Evolutionary conservation across 805 yeast genomes (phyloP).

Genomic region (Naumovozyma dairenensis): DNA sequence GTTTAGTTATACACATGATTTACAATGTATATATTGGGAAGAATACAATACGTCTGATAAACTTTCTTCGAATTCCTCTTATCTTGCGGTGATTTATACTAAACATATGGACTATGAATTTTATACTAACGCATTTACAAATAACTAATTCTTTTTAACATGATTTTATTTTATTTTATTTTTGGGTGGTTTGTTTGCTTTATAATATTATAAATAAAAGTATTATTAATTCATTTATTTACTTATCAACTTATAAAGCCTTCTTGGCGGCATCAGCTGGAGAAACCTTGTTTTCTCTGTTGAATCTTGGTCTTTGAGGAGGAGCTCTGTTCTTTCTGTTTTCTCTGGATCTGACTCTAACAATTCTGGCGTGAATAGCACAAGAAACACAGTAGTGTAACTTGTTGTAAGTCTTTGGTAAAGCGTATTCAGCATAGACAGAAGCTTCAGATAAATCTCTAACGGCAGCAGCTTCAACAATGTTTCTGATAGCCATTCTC

Average conservation of each 20-base stretch:
- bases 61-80: too few relatives aligned
- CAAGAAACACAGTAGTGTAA: constrained; percentile 99
- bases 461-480: constrained; percentile 99
- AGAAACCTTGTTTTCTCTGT: constrained; percentile 89
- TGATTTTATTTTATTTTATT: too few relatives aligned
- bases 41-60: too few relatives aligned
- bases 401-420: constrained; percentile 99
- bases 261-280: constrained; percentile 97
- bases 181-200: too few relatives aligned
- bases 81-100: too few relatives aligned
- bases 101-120: too few relatives aligned
- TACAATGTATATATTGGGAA: too few relatives aligned
- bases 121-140: too few relatives aligned
- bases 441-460: constrained; percentile 99
- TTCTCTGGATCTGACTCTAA: constrained; percentile 98
- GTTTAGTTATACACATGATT: too few relatives aligned
- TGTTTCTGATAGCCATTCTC: constrained; percentile 99
- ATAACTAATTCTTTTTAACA: too few relatives aligned
- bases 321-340: constrained; percentile 99
- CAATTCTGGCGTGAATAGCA: constrained; percentile 99
- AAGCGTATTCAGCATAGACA: constrained; percentile 97
- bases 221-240: too few relatives aligned
- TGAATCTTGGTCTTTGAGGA: constrained; percentile 98
- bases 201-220: too few relatives aligned
- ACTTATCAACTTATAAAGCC: constrained; percentile 46